Base-by-base conservation (phyloP, 2,329 filamentous ascomycete species). In the Dendrostoma leiphaemia region DNA sequence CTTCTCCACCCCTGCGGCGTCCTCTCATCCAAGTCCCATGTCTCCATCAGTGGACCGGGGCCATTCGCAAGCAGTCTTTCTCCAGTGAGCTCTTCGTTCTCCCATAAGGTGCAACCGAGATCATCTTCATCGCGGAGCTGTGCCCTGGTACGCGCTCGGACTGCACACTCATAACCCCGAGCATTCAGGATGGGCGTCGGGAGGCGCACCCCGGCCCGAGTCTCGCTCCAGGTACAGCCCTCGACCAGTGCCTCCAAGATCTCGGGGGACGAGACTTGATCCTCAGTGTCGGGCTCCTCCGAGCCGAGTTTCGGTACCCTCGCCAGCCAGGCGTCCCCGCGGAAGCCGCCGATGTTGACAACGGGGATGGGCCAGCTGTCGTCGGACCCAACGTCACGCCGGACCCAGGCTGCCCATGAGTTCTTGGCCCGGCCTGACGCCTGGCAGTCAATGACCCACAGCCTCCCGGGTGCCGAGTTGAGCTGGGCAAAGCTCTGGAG, bases 341-440 rank as follows among this genome's bases (percentile, higher is more conserved):
- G 50, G 2, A 44, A 52, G 34, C 50, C 50, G 24, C 64, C 66
- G 50, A 69, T 65, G 47, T 67, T 64, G 51, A 64, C 63, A 57
- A 67, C 13, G 17, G 26, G 26, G 13, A 46, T 29, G 26, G 43
- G 43, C 43, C 43, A 32, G 43, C 43, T 46, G 26, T 24, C 26
- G 10, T 32, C 43, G 5, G 26, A 29, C 24, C 13, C 26, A n/a
- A 32, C 21, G 26, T 32, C 43, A 19, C 28, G 43, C 13, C 43
- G 43, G 26, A 46, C 17, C 43, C 43, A 46, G 12, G 43, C 43
- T 7, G 43, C 43, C 43, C 43, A 46, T 29, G 24, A 46, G 9
- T 46, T 46, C 26, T 46, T 32, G 26, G 13, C 26, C 26, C 32
- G 43, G 24, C 15, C 26, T 1, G 24, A 12, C 12, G 43, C 43